phyloP scores from a whole-genome alignment of 345 rosid species.

The Garcia nutans region DNA sequence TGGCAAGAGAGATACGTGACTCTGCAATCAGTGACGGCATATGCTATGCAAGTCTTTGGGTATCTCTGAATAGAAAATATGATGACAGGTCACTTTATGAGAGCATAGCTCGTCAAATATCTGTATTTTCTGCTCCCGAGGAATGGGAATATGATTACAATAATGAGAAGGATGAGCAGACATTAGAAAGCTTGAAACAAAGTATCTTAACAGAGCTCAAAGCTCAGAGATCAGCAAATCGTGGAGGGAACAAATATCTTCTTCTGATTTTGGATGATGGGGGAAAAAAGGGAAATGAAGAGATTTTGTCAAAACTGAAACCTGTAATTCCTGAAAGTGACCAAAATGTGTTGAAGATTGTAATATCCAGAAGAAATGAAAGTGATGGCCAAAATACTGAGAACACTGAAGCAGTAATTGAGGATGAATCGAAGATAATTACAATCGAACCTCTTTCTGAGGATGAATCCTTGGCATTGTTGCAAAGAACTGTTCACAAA shows the following conservation, averaged over 20 bases:
- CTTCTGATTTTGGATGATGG: constrained; percentile 49
- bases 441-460: background rate
- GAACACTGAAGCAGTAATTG: background rate
- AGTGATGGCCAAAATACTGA: background rate
- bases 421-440: too few relatives aligned
- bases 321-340: background rate
- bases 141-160: constrained; percentile 30
- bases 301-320: background rate
- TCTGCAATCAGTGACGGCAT: background rate
- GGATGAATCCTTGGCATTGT: background rate
- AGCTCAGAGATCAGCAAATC: background rate
- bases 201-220: background rate
- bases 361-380: constrained; percentile 26
- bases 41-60: constrained; percentile 33
- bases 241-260: constrained; percentile 7
- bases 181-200: background rate
- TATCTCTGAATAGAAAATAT: constrained; percentile 27
- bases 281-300: constrained; percentile 13
- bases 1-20: constrained; percentile 31
- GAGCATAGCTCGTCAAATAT: constrained; percentile 42
- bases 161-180: constrained; percentile 16
- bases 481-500: background rate
- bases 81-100: constrained; percentile 22
- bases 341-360: background rate
- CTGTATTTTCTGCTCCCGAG: constrained; percentile 24